A percentile compares a stretch with the other conserved stretches of the same genome.
Conservation (phyloP, 768 basidiomycete genomes). For the Lactarius sp. region DNA sequence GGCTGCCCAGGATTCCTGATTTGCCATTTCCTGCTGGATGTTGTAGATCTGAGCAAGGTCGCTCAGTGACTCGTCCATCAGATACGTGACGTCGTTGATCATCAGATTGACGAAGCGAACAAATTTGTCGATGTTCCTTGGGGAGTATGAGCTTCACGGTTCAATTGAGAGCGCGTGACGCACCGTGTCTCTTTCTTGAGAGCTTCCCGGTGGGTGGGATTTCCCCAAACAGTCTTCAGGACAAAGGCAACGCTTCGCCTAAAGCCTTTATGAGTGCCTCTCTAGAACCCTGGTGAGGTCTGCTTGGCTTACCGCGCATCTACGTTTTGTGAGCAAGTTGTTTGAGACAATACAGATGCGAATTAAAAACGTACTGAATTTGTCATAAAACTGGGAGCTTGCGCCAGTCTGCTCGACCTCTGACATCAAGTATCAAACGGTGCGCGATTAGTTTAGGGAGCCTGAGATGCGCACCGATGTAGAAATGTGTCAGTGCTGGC, state of each 20-base stretch:
- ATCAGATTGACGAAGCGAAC: slow-evolving; percentile 94
- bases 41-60: slow-evolving; percentile 85
- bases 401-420: slow-evolving; percentile 98
- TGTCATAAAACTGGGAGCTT: slow-evolving; percentile 98
- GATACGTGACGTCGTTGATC: slow-evolving; percentile 98
- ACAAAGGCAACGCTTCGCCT: slow-evolving; percentile 86
- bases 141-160: not conserved
- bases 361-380: slow-evolving; percentile 69
- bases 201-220: slow-evolving; percentile 81
- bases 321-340: slow-evolving; percentile 26
- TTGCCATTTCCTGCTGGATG: slow-evolving; percentile 81
- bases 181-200: slow-evolving; percentile 77
- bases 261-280: slow-evolving; percentile 7
- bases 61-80: slow-evolving; percentile 92
- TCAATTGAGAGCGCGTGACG: slow-evolving; percentile 28
- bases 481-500: slow-evolving; percentile 88
- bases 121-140: slow-evolving; percentile 86
- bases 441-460: not conserved
- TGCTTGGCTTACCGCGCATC: slow-evolving; percentile 46
- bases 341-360: not conserved
- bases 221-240: slow-evolving; percentile 88
- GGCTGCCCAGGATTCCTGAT: slow-evolving; percentile 63
- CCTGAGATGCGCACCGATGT: slow-evolving; percentile 61
- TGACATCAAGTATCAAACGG: slow-evolving; percentile 32
- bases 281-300: not conserved